These are phyloP conservation scores for Candida ipomoeae DNA, from an alignment of 805 yeast genomes.

Conservation along the genomic window DNA sequence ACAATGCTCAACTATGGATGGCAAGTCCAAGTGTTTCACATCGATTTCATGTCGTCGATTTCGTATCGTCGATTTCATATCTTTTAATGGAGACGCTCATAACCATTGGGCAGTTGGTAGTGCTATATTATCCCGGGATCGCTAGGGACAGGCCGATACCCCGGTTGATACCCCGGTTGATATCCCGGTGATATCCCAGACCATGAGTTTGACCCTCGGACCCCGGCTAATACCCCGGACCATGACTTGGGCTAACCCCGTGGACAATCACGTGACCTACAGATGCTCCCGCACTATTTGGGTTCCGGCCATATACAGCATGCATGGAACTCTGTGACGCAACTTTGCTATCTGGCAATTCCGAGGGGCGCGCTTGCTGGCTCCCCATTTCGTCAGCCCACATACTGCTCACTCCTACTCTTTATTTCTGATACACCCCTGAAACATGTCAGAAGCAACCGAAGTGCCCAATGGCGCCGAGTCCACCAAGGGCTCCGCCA, in stretches of 20 bases:
- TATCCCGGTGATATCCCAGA: too few relatives aligned
- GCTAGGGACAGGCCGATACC: too few relatives aligned
- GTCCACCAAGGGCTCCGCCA: conserved; percentile 12
- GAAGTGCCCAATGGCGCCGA: conserved; percentile 7
- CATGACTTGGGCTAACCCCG: too few relatives aligned
- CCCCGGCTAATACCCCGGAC: not conserved
- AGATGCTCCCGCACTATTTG: not conserved
- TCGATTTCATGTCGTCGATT: too few relatives aligned
- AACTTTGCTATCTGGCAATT: conserved; percentile 1
- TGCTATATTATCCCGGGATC: too few relatives aligned
- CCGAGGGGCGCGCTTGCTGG: not conserved
- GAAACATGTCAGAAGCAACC: conserved; percentile 12
- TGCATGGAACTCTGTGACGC: not conserved
- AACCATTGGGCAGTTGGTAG: too few relatives aligned
- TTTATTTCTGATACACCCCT: not conserved
- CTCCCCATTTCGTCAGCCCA: not conserved
- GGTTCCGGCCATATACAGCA: not conserved
- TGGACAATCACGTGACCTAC: not conserved
- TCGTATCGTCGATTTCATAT: too few relatives aligned
- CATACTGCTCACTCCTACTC: not conserved
- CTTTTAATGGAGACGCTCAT: too few relatives aligned
- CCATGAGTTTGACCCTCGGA: not conserved
- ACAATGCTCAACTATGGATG: too few relatives aligned
- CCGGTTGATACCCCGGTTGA: too few relatives aligned
- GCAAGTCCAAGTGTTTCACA: too few relatives aligned